Conservation (phyloP, 495 filamentous ascomycete genomes). For the Tuber aestivum region DNA sequence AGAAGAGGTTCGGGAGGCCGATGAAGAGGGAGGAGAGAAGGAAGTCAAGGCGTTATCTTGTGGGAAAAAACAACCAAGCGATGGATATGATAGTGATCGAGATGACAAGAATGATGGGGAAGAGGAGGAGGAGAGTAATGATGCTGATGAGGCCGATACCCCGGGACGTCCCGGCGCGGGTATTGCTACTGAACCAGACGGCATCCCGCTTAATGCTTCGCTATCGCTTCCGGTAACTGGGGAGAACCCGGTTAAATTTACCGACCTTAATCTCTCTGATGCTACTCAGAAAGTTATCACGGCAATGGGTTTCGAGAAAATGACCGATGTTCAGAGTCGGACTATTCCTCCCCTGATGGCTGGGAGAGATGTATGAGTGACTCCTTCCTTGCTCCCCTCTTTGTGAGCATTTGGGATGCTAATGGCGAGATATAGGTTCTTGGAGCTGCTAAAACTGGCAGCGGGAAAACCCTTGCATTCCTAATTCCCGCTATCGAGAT, state of each 20-base stretch:
- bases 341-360: constrained; percentile 83
- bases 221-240: constrained; percentile 55
- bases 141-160: constrained; percentile 26
- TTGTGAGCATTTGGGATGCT: background rate
- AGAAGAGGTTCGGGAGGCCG: background rate
- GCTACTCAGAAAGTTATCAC: constrained; percentile 82
- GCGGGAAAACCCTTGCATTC: constrained; percentile 92
- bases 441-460: constrained; percentile 93
- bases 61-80: constrained; percentile 11
- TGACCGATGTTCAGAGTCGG: constrained; percentile 92
- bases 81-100: constrained; percentile 11
- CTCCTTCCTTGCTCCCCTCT: background rate
- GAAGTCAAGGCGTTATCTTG: constrained; percentile 8
- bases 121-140: constrained; percentile 44
- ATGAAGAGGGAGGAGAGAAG: background rate
- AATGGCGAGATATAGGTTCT: constrained; percentile 49
- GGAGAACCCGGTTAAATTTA: constrained; percentile 58
- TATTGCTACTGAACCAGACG: constrained; percentile 33
- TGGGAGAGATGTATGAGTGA: constrained; percentile 61
- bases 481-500: constrained; percentile 93
- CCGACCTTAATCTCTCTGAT: constrained; percentile 75
- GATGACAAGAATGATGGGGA: constrained; percentile 27
- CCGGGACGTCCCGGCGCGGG: constrained; percentile 12
- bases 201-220: constrained; percentile 51
- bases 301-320: constrained; percentile 85